Base-by-base conservation (phyloP, 495 filamentous ascomycete genomes). In the Neurospora sublineolata region DNA sequence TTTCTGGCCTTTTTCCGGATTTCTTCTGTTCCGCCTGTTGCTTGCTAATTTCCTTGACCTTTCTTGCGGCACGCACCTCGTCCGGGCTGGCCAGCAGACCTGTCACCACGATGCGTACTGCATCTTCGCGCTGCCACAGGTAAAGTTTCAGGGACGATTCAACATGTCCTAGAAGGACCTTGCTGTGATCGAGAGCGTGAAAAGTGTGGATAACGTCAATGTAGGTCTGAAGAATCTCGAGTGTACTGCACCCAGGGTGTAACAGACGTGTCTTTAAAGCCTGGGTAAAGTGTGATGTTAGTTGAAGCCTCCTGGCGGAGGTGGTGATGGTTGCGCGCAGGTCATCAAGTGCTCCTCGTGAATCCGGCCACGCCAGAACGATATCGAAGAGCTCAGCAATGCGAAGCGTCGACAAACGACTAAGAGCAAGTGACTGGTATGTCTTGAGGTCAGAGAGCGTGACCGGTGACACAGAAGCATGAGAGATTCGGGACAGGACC, bases 131-230 rank as follows among this genome's bases (percentile, higher is more conserved):
- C n/a, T 93, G 91, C 69, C 92, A 92, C 37, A 99, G 85, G 76
- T 98, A 97, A 20, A 91, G 81, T 46, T 94, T 92, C 70, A 99
- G 89, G 1, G 91, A 89, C 38, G 89, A 87, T 18, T 94, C 92
- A 52, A 97, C 90, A 9, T 94, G 89, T 77, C 94, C 91, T 10
- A 99, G 84, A 7, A 98, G 86, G 4, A 98, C 95, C 20, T 94
- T 94, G 71, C 93, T 94, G 5, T 93, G 89, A 76, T 99, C 95
- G 14, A 99, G 84, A n/a, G 90, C 82, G 74, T 91, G 91, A 74
- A 99, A 96, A 0, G 92, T 91, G 64, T 92, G 89, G 71, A 99
- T 98, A 73, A 97, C 91, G 18, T 90, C 91, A 69, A 97, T 96
- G 79, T 99, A 99, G 6, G 93, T 86, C 70, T 90, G 90, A 37